These are phyloP conservation scores for Tripterygium wilfordii DNA, from an alignment of 177 flowering plant species.

Conservation along the genomic window DNA sequence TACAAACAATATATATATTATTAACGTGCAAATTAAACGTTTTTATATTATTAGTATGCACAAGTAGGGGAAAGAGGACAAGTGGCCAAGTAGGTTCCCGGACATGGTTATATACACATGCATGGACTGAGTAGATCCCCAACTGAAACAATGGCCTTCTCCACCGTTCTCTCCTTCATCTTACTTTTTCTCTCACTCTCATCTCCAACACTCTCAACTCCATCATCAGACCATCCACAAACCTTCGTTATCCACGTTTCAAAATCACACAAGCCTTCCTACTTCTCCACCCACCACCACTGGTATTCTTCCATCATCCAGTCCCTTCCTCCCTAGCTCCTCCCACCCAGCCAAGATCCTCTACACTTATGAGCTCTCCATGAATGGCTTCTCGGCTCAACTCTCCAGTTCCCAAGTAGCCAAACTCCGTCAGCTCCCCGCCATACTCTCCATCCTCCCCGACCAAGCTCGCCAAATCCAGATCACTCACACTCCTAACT, in stretches of 20 bases:
- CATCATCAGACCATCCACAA: constrained; percentile 10
- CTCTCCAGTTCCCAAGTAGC: constrained; percentile 49
- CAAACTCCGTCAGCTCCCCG: constrained; percentile 32
- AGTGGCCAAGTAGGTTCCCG: too few relatives aligned
- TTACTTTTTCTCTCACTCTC: constrained; percentile 5
- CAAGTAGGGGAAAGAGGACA: too few relatives aligned
- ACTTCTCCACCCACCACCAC: constrained; percentile 50
- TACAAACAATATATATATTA: too few relatives aligned
- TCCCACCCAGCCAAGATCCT: constrained; percentile 42
- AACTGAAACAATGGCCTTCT: constrained; percentile 15
- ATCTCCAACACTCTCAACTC: neutral
- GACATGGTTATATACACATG: too few relatives aligned
- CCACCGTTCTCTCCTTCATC: constrained; percentile 1
- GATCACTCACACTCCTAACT: constrained; percentile 75
- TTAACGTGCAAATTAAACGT: too few relatives aligned
- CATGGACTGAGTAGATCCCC: too few relatives aligned
- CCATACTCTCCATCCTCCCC: constrained; percentile 49
- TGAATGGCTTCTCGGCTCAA: constrained; percentile 66
- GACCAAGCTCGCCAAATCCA: constrained; percentile 51
- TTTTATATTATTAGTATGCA: too few relatives aligned
- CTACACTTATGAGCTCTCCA: constrained; percentile 60
- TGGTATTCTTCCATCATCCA: constrained; percentile 71
- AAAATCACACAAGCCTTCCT: constrained; percentile 45
- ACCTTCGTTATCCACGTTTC: constrained; percentile 76
- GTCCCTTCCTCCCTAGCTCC: constrained; percentile 42